Conservation (phyloP, 208 protist genomes). For the Trypanosoma scelopori region DNA sequence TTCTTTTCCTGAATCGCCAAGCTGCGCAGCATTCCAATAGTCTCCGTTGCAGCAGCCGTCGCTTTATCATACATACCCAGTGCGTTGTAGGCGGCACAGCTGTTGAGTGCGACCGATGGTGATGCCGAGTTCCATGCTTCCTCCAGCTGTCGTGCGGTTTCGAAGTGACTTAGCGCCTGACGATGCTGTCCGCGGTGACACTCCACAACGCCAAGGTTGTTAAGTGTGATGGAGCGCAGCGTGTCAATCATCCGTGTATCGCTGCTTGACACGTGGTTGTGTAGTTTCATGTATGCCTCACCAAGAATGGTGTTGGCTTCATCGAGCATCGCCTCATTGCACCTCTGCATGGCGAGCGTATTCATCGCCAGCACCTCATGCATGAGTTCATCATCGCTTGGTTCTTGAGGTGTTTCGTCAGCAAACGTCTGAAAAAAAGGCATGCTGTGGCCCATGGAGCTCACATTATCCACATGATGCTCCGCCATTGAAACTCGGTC, state of each 20-base stretch:
- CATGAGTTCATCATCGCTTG: slow-evolving; percentile 53
- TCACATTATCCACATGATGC: too few species aligned
- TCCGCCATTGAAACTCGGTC: too few species aligned
- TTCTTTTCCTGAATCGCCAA: slow-evolving; percentile 47
- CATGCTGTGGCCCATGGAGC: too few species aligned
- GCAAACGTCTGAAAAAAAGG: too few species aligned
- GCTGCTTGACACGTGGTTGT: slow-evolving; percentile 19
- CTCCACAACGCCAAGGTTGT: slow-evolving; percentile 87
- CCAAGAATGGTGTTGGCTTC: slow-evolving; percentile 51
- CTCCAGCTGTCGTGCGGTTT: slow-evolving; percentile 76
- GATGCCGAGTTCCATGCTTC: slow-evolving; percentile 72
- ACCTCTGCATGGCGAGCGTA: slow-evolving; percentile 80
- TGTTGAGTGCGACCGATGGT: slow-evolving; percentile 82
- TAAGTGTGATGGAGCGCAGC: slow-evolving; percentile 79
- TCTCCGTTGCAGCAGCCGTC: slow-evolving; percentile 77
- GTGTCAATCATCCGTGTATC: slow-evolving; percentile 52
- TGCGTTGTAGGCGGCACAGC: slow-evolving; percentile 83
- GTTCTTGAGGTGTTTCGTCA: neutral
- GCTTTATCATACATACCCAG: slow-evolving; percentile 85
- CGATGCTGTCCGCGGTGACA: slow-evolving; percentile 79
- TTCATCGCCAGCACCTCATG: slow-evolving; percentile 83
- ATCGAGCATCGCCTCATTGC: slow-evolving; percentile 45
- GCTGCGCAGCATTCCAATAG: slow-evolving; percentile 85
- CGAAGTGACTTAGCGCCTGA: slow-evolving; percentile 85
- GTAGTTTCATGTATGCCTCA: slow-evolving; percentile 62